Base-by-base conservation (phyloP, 2,329 filamentous ascomycete genomes). In the Biscogniauxia marginata region DNA sequence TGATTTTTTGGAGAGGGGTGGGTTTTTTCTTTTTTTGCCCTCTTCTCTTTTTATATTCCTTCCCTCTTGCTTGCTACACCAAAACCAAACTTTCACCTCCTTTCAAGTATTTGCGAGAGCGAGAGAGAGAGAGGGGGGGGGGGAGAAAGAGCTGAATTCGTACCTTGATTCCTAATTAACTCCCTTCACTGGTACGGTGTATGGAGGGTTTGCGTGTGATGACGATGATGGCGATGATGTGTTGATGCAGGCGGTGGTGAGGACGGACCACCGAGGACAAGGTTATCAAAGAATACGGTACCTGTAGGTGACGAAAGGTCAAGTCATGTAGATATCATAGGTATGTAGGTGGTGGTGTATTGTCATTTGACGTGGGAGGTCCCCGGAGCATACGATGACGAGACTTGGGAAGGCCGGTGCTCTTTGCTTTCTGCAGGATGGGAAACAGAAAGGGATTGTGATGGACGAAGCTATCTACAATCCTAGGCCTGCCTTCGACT, bases 401-500 rank as follows among this genome's bases (percentile, higher is more conserved):
- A n/a, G n/a, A n/a, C n/a, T n/a, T n/a, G n/a, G n/a, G n/a, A n/a
- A n/a, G n/a, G n/a, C n/a, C n/a, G n/a, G n/a, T n/a, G n/a, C n/a
- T n/a, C n/a, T n/a, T n/a, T n/a, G n/a, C n/a, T n/a, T n/a, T n/a
- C n/a, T n/a, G n/a, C n/a, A n/a, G 7, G 39, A n/a, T 4, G 7
- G 18, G n/a, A 54, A 62, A 56, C 47, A 55, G 52, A 58, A 57
- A 45, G 43, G 50, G 23, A 47, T 47, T 53, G 50, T 46, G 44
- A 46, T 21, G 18, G 44, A 21, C 44, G 44, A 25, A 44, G 55
- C 55, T 56, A 63, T 62, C 61, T 65, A 64, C 63, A 66, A 65
- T 65, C 66, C 63, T 59, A 61, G 60, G 63, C 63, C 66, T 62
- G 60, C 60, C 62, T 61, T 61, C 62, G 59, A 65, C 61, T 63